These are phyloP conservation scores for Colletotrichum sp. DNA, from an alignment of 2,329 filamentous ascomycete genomes.

Conservation along the genomic window DNA sequence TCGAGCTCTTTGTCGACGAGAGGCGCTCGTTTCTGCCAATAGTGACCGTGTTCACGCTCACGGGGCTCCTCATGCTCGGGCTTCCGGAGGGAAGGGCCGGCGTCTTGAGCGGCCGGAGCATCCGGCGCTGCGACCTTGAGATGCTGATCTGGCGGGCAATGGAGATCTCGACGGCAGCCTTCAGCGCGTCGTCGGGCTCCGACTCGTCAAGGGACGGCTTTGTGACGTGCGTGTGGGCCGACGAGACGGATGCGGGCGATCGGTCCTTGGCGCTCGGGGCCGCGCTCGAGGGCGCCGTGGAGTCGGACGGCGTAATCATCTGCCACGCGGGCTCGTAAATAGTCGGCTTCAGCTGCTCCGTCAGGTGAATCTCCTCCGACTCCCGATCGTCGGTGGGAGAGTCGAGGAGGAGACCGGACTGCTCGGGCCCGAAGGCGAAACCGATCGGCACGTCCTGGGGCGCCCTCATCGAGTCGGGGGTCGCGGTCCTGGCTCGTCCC, in stretches of 20 bases:
- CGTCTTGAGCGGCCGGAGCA: conserved; percentile 60
- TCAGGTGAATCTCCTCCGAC: conserved; percentile 26
- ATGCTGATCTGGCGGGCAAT: conserved; percentile 73
- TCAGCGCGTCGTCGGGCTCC: conserved; percentile 43
- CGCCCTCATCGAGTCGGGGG: neutral
- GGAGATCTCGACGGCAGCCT: conserved; percentile 66
- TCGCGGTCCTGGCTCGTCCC: neutral
- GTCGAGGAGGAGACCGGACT: conserved; percentile 43
- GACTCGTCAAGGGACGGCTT: conserved; percentile 41
- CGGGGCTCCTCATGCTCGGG: conserved; percentile 13
- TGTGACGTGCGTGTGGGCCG: conserved; percentile 36
- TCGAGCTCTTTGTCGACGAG: conserved; percentile 43
- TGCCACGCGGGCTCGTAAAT: conserved; percentile 51
- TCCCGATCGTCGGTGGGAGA: conserved; percentile 40
- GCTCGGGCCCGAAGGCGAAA: conserved; percentile 35
- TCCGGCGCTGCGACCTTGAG: conserved; percentile 64
- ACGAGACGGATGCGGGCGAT: conserved; percentile 35
- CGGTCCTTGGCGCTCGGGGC: conserved; percentile 32
- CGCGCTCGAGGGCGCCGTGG: conserved; percentile 25
- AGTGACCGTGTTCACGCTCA: conserved; percentile 15
- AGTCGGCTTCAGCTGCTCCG: conserved; percentile 38
- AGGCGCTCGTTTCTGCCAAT: conserved; percentile 31
- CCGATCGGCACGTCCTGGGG: neutral
- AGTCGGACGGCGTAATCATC: conserved; percentile 45
- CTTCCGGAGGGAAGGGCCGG: conserved; percentile 20